Conservation (phyloP, 805 yeast genomes). For the Jamesozyma jinghongensis region DNA sequence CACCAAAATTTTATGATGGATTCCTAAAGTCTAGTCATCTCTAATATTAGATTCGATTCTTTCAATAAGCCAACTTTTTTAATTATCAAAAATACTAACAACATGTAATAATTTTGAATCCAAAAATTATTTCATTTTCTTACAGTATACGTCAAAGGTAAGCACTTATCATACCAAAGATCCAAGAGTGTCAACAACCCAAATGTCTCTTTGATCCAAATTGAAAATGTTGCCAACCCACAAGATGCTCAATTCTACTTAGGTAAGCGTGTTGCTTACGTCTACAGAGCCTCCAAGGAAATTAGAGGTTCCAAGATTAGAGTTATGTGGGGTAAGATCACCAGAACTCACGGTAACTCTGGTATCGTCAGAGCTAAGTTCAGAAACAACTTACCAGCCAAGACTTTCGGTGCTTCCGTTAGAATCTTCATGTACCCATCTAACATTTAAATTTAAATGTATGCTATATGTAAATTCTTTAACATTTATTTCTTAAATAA, state of each 20-base stretch:
- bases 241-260: constrained; percentile 98
- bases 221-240: constrained; percentile 88
- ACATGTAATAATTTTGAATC: constrained; percentile 6
- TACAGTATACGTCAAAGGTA: constrained; percentile 98
- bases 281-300: constrained; percentile 97
- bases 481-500: constrained; percentile 1
- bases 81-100: not conserved
- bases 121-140: constrained; percentile 3
- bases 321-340: constrained; percentile 99
- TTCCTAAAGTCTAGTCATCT: no score
- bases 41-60: no score
- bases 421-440: constrained; percentile 99
- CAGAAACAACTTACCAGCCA: constrained; percentile 98
- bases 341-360: constrained; percentile 98
- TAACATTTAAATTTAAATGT: constrained; percentile 64
- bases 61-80: not conserved
- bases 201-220: constrained; percentile 90
- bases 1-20: no score
- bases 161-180: constrained; percentile 99
- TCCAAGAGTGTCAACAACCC: constrained; percentile 98
- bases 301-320: constrained; percentile 98
- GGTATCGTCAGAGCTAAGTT: constrained; percentile 98
- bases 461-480: constrained; percentile 4
- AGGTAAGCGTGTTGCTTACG: constrained; percentile 99
- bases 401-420: constrained; percentile 99